These are phyloP conservation scores for Iris macrosiphon DNA, from an alignment of 106 monocot species.

Conservation along the genomic window DNA sequence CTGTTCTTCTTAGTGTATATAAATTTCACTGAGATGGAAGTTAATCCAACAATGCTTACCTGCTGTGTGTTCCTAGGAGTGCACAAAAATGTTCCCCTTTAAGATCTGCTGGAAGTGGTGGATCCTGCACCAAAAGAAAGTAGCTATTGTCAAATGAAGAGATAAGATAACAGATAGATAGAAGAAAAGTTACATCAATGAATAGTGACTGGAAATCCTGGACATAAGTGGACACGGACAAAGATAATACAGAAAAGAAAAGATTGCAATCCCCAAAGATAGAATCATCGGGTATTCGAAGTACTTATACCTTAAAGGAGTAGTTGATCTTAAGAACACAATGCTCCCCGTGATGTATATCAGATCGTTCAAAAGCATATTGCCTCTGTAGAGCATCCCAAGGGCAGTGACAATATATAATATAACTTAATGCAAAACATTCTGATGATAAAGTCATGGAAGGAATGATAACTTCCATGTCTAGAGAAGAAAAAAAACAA, in stretches of 20 bases:
- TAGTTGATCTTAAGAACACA: slow-evolving; percentile 91
- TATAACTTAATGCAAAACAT: neutral
- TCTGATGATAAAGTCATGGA: neutral
- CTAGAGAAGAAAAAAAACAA: too few species aligned
- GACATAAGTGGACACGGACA: too few species aligned
- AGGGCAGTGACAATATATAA: neutral
- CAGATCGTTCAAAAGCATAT: slow-evolving; percentile 82
- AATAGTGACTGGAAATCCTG: too few species aligned
- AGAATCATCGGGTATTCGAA: too few species aligned
- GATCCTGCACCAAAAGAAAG: slow-evolving; percentile 42
- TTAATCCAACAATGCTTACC: too few species aligned
- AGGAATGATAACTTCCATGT: neutral
- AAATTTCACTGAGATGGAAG: too few species aligned
- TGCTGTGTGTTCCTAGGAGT: slow-evolving; percentile 67
- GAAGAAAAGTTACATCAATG: too few species aligned
- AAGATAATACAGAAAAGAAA: too few species aligned
- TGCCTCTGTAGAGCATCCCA: slow-evolving; percentile 42
- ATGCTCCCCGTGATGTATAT: slow-evolving; percentile 75
- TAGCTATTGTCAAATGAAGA: too few species aligned
- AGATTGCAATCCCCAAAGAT: too few species aligned
- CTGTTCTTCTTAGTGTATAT: too few species aligned
- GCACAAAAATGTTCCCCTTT: slow-evolving; percentile 67
- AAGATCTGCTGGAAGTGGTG: slow-evolving; percentile 66
- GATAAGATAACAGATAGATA: too few species aligned
- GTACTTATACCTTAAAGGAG: slow-evolving; percentile 96